Conservation (phyloP, 371 early-diverging fungal genomes). For the Actinomucor elegans region DNA sequence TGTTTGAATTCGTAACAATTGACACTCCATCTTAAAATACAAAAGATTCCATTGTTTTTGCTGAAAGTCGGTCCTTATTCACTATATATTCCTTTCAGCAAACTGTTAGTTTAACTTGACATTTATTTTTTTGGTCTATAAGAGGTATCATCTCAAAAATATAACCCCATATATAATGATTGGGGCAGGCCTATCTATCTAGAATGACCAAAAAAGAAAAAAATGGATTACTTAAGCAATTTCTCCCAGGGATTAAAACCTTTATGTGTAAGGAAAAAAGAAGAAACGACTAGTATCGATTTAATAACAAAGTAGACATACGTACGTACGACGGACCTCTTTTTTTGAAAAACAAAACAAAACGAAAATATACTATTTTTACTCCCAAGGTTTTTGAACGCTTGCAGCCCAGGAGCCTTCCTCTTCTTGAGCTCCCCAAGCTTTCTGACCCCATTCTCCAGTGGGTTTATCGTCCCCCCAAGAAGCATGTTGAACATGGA, state of each 20-base stretch:
- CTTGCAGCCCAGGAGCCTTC: conserved; percentile 21
- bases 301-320: too few species aligned
- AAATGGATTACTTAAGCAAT: neutral
- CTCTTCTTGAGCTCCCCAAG: conserved; percentile 10
- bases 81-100: neutral
- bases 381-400: conserved; percentile 23
- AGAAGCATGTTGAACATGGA: neutral
- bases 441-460: conserved; percentile 4
- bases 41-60: too few species aligned
- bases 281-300: too few species aligned
- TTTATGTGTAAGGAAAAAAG: too few species aligned
- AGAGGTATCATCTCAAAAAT: too few species aligned
- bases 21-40: neutral
- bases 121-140: neutral
- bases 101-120: neutral
- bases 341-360: conserved; percentile 5
- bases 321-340: too few species aligned
- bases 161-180: neutral
- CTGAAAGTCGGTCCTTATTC: too few species aligned
- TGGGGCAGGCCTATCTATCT: neutral
- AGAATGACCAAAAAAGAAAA: neutral
- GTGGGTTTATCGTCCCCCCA: conserved; percentile 16
- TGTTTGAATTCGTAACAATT: neutral
- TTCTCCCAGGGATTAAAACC: neutral
- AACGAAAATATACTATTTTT: neutral